phyloP scores from a whole-genome alignment of 352 stramenopile genomes.

The Globisporangium paddicum region DNA sequence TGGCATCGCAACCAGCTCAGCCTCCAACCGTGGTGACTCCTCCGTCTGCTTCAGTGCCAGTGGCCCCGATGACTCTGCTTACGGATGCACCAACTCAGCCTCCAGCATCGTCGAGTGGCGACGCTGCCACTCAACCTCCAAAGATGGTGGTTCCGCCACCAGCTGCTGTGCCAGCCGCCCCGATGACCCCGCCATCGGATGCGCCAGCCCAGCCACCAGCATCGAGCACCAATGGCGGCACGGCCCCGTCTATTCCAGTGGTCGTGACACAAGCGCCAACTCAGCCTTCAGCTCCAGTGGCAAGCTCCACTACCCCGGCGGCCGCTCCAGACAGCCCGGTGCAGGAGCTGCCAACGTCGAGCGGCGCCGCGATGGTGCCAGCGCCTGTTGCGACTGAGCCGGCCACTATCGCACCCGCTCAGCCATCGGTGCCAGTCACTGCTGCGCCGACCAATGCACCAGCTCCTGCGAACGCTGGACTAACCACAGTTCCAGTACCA shows the following conservation, averaged over 20 bases:
- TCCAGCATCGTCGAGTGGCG: not conserved
- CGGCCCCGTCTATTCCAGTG: no score
- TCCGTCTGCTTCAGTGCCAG: not conserved
- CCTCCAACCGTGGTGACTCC: not conserved
- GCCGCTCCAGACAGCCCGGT: no score
- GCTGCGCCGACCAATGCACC: no score
- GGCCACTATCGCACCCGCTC: no score
- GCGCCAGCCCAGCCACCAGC: not conserved
- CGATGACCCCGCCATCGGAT: not conserved
- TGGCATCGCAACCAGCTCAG: not conserved
- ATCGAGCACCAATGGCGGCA: not conserved
- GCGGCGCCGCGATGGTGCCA: no score
- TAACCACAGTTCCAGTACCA: not conserved
- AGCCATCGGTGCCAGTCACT: no score
- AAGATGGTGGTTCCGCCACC: not conserved
- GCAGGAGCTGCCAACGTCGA: no score
- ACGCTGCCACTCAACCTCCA: not conserved
- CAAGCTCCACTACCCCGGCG: no score
- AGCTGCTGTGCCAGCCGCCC: not conserved
- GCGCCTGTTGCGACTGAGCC: no score
- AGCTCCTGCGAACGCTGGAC: no score
- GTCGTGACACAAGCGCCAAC: no score
- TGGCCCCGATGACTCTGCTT: not conserved
- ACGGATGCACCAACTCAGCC: not conserved
- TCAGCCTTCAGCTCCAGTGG: no score